phyloP scores from a whole-genome alignment of 2,329 filamentous ascomycete genomes.

The Claviceps cyperi region DNA sequence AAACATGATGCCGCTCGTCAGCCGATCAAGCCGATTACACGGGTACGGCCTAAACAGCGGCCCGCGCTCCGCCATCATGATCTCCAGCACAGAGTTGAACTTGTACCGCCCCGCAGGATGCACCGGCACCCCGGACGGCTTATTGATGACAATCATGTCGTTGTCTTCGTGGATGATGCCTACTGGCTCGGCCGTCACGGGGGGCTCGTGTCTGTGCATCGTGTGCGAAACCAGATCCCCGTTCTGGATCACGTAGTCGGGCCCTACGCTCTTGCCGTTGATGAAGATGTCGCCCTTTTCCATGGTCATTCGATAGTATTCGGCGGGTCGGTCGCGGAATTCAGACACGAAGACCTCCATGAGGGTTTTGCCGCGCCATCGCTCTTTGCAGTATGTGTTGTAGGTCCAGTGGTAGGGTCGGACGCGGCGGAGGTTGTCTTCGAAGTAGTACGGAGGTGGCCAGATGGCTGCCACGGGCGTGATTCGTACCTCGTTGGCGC shows the following conservation, averaged over 20 bases:
- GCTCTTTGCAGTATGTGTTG: constrained; percentile 86
- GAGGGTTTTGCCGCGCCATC: constrained; percentile 72
- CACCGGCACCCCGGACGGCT: constrained; percentile 86
- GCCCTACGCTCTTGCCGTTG: constrained; percentile 57
- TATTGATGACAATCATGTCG: constrained; percentile 91
- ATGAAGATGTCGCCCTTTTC: constrained; percentile 63
- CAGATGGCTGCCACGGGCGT: constrained; percentile 16
- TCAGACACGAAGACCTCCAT: constrained; percentile 83
- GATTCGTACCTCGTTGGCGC: neutral
- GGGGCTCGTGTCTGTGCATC: constrained; percentile 88
- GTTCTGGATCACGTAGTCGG: constrained; percentile 64
- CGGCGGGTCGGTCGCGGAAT: constrained; percentile 72
- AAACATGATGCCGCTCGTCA: constrained; percentile 98
- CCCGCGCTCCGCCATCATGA: constrained; percentile 65
- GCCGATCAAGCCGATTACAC: constrained; percentile 83
- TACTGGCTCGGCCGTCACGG: constrained; percentile 68
- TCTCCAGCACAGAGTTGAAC: constrained; percentile 88
- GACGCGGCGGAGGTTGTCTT: constrained; percentile 71
- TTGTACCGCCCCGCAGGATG: constrained; percentile 92
- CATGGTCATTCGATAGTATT: constrained; percentile 83
- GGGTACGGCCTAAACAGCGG: constrained; percentile 44
- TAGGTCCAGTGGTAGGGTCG: constrained; percentile 86
- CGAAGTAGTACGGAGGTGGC: constrained; percentile 64
- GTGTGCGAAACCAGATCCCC: constrained; percentile 88
- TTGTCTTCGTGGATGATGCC: constrained; percentile 81